Conservation (phyloP, 257 asterid species). For the Dorcoceras hygrometricum region DNA sequence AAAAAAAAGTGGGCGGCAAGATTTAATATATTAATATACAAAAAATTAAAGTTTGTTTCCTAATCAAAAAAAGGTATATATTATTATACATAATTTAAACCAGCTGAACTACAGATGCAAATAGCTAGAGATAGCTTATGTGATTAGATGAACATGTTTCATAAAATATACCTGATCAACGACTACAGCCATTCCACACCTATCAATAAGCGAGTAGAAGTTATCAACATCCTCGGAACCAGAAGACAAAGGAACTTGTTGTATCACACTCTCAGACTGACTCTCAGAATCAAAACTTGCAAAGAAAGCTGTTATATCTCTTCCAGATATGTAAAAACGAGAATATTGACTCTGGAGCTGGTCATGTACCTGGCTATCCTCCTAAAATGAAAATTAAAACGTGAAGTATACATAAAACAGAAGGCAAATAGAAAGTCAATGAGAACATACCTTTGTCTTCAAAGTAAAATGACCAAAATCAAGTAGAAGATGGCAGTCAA, state of each 20-base stretch:
- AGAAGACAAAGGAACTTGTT: conserved; percentile 49
- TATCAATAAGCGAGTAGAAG: conserved; percentile 71
- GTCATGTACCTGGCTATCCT: conserved; percentile 57
- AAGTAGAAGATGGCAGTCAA: conserved; percentile 73
- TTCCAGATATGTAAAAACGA: conserved; percentile 85
- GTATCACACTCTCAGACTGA: conserved; percentile 51
- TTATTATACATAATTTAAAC: conserved; percentile 17
- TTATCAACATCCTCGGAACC: conserved; percentile 49
- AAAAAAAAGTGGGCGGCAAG: too few species aligned
- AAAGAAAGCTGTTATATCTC: conserved; percentile 94
- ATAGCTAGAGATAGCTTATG: not conserved
- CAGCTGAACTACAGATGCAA: conserved; percentile 1
- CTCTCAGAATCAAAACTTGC: conserved; percentile 54
- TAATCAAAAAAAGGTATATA: conserved; percentile 17
- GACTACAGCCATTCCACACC: conserved; percentile 90
- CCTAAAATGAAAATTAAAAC: conserved; percentile 41
- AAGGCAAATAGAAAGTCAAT: conserved; percentile 18
- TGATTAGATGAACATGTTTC: conserved; percentile 16
- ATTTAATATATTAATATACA: too few species aligned
- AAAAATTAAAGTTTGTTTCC: too few species aligned
- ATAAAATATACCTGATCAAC: conserved; percentile 75
- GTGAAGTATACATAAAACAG: conserved; percentile 19
- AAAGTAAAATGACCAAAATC: conserved; percentile 97
- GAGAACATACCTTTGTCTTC: conserved; percentile 66
- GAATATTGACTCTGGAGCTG: conserved; percentile 72